A percentile compares a stretch with the other conserved stretches of the same genome.
Evolutionary conservation across 148 eudicot species (phyloP).

Genomic region (Vaccinium myrtillus): DNA sequence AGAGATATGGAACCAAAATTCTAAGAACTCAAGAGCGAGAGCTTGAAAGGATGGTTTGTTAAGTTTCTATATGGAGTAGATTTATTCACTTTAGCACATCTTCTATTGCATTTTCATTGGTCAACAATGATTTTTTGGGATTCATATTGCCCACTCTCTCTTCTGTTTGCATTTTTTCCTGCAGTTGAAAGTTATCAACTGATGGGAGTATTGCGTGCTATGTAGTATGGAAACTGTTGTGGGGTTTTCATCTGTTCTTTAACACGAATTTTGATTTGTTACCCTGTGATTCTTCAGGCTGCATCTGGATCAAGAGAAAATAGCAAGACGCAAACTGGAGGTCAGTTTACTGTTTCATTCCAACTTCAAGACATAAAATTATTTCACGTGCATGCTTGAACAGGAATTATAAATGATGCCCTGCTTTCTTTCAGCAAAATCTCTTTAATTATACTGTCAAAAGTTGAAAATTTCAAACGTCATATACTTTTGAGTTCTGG

Average conservation of each 20-base stretch:
- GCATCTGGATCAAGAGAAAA: constrained; percentile 50
- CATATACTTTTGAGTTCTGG: background rate
- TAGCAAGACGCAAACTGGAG: constrained; percentile 40
- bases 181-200: background rate
- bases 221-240: background rate
- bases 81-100: background rate
- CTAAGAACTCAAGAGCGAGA: background rate
- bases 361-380: constrained; percentile 5
- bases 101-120: background rate
- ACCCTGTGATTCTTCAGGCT: constrained; percentile 43
- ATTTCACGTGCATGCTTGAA: background rate
- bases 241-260: background rate
- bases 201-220: background rate
- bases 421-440: background rate
- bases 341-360: constrained; percentile 68
- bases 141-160: background rate
- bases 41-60: background rate
- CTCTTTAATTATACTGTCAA: background rate
- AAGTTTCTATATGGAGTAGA: background rate
- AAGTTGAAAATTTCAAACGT: constrained; percentile 4
- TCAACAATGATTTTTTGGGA: background rate
- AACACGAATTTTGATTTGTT: constrained; percentile 16
- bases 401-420: background rate
- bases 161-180: background rate
- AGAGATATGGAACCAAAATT: background rate